phyloP scores from a whole-genome alignment of 2,329 filamentous ascomycete genomes.

The Colletotrichum tabaci region DNA sequence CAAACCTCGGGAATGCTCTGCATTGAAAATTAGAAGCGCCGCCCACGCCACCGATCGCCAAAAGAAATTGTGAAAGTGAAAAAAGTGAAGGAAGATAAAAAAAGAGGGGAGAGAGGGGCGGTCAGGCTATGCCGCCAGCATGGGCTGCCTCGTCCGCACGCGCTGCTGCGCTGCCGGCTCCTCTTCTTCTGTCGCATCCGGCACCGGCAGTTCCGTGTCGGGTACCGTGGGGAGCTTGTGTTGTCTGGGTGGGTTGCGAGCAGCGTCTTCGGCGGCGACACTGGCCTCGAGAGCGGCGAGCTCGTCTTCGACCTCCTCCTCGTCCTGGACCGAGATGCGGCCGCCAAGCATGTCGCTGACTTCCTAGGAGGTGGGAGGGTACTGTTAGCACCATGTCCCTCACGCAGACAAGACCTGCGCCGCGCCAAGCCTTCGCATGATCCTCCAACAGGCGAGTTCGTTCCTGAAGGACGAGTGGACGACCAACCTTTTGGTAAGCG shows the following conservation, averaged over 20 bases:
- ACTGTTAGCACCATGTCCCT: conserved; percentile 13
- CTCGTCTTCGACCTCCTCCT: conserved; percentile 98
- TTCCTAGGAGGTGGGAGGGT: conserved; percentile 70
- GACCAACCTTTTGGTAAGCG: conserved; percentile 85
- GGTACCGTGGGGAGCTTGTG: conserved; percentile 49
- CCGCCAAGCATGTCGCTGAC: conserved; percentile 92
- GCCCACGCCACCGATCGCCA: not conserved
- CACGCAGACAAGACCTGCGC: not conserved
- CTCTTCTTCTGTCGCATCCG: conserved; percentile 42
- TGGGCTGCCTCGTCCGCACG: conserved; percentile 48
- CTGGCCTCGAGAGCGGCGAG: conserved; percentile 80
- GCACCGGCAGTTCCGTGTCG: conserved; percentile 52
- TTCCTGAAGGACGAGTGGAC: conserved; percentile 45
- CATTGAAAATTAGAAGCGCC: conserved; percentile 4
- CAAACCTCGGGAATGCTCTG: conserved; percentile 3
- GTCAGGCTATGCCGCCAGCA: conserved; percentile 53
- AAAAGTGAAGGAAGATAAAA: not conserved
- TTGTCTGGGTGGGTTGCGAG: conserved; percentile 33
- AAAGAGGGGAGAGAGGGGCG: not conserved
- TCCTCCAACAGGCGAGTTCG: too few relatives aligned
- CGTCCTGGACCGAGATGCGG: conserved; percentile 92
- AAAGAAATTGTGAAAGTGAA: not conserved
- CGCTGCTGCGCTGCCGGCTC: conserved; percentile 34
- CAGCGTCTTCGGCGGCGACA: conserved; percentile 35
- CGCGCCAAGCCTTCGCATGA: not conserved